Base-by-base conservation (phyloP, 768 basidiomycete species). In the Panus rudis region DNA sequence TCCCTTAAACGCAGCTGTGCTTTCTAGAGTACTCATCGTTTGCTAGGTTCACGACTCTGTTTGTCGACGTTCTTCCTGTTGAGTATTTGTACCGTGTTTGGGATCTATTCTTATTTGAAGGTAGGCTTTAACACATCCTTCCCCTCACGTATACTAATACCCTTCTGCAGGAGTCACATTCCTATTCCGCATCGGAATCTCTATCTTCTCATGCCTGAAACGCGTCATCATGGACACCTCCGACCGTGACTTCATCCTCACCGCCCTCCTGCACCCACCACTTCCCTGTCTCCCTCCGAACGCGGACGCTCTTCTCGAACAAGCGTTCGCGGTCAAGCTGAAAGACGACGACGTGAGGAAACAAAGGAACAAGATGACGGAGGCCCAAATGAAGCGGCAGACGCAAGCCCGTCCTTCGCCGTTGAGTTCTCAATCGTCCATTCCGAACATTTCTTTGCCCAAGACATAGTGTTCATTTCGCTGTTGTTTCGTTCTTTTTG, bases 81-180 rank as follows among this genome's bases (percentile, higher is more conserved):
- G 77, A 82, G 2, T 76, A 79, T 52, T 62, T 88, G 13, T 76
- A 81, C 45, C 71, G 89, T 21, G 72, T 88, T 11, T 91, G 89
- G 88, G 89, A 90, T 55, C 56, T 91, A 3, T 90, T 90, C 56
- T 60, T 91, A 16, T 85, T 73, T 49, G 88, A 91, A 63, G 88
- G 87, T 87, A 57, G 21, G 66, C 46, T 19, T 32, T 28, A 19
- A 23, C 4, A 30, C n/a, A 27, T 13, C 25, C 2, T 16, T 24
- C 8, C 6, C 16, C n/a, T 39, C 6, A 30, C 11, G 22, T 17
- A 33, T 31, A 8, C 13, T 38, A 12, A 43, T 12, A 39, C 16
- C 21, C 38, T 16, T 20, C 20, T 46, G 12, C 44, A 90, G 87
- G 87, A 6, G 64, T 86, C 17, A 72, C 81, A 0, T 84, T 81